Conservation (phyloP, 768 basidiomycete species). For the Crucibulum laeve region DNA sequence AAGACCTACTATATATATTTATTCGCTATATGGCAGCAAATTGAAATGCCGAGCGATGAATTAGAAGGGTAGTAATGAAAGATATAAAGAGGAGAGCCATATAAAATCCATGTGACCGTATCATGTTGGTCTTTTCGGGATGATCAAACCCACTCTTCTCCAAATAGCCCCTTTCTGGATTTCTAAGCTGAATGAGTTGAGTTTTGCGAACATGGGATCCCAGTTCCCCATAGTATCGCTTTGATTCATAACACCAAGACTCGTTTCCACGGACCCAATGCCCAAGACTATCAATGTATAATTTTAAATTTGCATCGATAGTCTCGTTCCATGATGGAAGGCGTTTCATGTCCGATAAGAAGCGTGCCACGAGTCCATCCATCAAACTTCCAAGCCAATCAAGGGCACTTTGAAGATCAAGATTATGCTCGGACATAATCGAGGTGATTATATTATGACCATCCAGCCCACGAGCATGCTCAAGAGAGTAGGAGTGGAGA, state of each 20-base stretch:
- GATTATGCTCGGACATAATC: slow-evolving; percentile 29
- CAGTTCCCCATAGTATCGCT: slow-evolving; percentile 27
- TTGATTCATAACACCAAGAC: slow-evolving; percentile 39
- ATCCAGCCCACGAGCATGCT: slow-evolving; percentile 33
- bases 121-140: too few relatives aligned
- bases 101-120: too few relatives aligned
- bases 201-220: too few relatives aligned
- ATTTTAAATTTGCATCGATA: slow-evolving; percentile 22
- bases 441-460: slow-evolving; percentile 37
- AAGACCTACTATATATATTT: too few relatives aligned
- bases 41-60: too few relatives aligned
- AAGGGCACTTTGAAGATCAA: slow-evolving; percentile 32
- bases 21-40: too few relatives aligned
- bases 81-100: too few relatives aligned
- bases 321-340: slow-evolving; percentile 30
- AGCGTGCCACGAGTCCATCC: slow-evolving; percentile 22
- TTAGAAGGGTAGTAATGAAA: too few relatives aligned
- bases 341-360: slow-evolving; percentile 18
- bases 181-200: neutral
- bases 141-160: too few relatives aligned
- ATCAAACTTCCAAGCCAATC: slow-evolving; percentile 28
- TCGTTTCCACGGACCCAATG: slow-evolving; percentile 33
- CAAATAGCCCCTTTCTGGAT: too few relatives aligned
- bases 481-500: slow-evolving; percentile 33
- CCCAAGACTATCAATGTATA: slow-evolving; percentile 32